These are phyloP conservation scores for Aspergillus jensenii DNA, from an alignment of 2,329 filamentous ascomycete species.

Conservation along the genomic window DNA sequence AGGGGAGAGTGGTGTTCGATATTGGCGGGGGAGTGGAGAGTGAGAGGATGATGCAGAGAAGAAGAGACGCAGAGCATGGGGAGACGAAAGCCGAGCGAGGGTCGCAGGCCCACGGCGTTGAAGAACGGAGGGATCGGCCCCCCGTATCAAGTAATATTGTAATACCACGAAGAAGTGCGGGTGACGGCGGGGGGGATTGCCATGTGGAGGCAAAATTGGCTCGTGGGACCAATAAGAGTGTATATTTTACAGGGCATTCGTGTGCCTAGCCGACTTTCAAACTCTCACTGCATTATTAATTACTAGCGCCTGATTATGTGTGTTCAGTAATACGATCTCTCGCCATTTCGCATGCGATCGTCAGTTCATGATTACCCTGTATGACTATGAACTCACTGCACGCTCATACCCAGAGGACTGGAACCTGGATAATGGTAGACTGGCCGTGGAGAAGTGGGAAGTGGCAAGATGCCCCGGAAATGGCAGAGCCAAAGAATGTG, in stretches of 20 bases:
- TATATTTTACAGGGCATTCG: constrained; percentile 5
- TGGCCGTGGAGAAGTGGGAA: neutral
- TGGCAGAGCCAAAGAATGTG: neutral
- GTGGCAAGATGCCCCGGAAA: neutral
- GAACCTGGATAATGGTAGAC: neutral
- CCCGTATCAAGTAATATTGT: constrained; percentile 11
- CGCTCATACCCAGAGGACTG: neutral
- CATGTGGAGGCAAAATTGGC: constrained; percentile 7
- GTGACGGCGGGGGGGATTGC: constrained; percentile 11
- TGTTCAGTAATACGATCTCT: neutral
- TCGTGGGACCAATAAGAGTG: neutral
- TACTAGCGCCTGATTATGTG: constrained; percentile 6
- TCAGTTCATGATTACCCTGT: neutral
- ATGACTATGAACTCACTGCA: neutral
- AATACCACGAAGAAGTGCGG: constrained; percentile 8
- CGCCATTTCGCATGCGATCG: neutral
- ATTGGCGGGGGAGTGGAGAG: neutral
- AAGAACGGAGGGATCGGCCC: neutral
- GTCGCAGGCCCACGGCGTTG: neutral
- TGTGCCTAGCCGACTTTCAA: constrained; percentile 6
- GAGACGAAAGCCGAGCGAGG: constrained; percentile 2
- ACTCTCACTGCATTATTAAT: neutral
- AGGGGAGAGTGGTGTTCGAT: neutral
- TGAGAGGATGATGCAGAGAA: constrained; percentile 1
- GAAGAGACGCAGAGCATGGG: neutral